Conservation (phyloP, 2,329 filamentous ascomycete species). For the Calycina herbarum region DNA sequence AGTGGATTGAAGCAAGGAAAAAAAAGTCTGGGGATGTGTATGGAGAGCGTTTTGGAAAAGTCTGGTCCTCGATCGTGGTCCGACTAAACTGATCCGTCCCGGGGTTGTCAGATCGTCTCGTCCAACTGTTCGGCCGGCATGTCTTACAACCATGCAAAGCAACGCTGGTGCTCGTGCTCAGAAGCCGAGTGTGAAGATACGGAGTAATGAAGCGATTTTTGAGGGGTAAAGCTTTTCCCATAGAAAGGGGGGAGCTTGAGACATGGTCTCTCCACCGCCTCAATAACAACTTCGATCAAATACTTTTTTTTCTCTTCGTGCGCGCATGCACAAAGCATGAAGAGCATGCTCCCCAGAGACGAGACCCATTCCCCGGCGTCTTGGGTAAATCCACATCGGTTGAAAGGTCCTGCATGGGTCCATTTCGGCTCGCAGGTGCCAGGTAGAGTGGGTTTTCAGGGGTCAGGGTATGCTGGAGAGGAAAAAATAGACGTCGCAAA, state of each 20-base stretch:
- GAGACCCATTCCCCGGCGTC: constrained; percentile 7
- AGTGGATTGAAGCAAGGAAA: background rate
- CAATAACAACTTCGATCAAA: background rate
- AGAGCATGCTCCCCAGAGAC: background rate
- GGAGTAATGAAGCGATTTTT: too few species aligned
- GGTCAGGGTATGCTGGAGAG: background rate
- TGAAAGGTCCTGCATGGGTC: background rate
- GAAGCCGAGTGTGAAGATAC: too few species aligned
- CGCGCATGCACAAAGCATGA: background rate
- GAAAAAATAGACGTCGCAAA: background rate
- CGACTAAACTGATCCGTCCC: too few species aligned
- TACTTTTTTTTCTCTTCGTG: background rate
- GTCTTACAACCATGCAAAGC: background rate
- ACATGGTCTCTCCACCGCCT: constrained; percentile 7
- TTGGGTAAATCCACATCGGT: constrained; percentile 15
- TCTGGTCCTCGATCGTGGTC: too few species aligned
- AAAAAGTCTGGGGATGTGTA: too few species aligned
- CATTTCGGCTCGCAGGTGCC: background rate
- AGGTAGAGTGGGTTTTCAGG: background rate
- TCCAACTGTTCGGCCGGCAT: background rate
- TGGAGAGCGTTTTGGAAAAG: too few species aligned
- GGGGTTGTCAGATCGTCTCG: too few species aligned
- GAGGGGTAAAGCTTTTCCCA: background rate
- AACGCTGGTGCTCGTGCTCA: background rate
- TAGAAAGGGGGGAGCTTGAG: background rate